Evolutionary conservation across 768 basidiomycete genomes (phyloP).

Genomic region (Coprinopsis strossmayeri): DNA sequence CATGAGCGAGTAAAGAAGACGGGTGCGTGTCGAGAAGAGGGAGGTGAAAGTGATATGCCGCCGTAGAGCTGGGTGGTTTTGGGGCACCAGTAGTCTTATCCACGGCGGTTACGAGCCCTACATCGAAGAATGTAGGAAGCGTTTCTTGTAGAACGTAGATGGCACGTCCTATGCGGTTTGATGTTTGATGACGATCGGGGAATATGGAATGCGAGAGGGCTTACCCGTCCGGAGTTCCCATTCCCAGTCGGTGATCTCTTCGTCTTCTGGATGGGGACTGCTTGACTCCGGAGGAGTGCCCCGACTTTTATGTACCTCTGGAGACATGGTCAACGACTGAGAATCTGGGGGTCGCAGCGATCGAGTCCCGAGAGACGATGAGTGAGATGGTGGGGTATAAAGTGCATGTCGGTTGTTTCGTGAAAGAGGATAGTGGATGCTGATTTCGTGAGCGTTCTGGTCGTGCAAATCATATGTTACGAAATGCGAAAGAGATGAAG

Average conservation of each 20-base stretch:
- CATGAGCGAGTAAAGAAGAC: constrained; percentile 8
- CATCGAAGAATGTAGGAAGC: constrained; percentile 63
- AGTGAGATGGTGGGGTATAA: background rate
- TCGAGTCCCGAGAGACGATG: background rate
- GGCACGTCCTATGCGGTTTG: constrained; percentile 48
- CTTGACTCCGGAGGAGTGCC: background rate
- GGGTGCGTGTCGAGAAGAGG: constrained; percentile 5
- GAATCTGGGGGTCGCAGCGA: constrained; percentile 9
- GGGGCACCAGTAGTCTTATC: constrained; percentile 40
- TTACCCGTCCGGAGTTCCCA: constrained; percentile 76
- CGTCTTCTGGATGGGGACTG: background rate
- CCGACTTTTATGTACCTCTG: too few species aligned
- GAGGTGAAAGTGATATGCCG: constrained; percentile 7
- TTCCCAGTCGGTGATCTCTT: constrained; percentile 56
- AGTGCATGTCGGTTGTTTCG: too few species aligned
- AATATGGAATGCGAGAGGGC: too few species aligned
- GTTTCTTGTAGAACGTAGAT: constrained; percentile 64
- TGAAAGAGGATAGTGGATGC: background rate
- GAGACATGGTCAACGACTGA: too few species aligned
- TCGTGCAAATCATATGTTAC: background rate
- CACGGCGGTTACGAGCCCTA: constrained; percentile 54
- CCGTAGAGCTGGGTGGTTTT: constrained; percentile 7
- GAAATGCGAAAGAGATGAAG: background rate
- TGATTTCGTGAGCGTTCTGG: background rate
- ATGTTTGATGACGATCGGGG: background rate